phyloP scores from a whole-genome alignment of 1,284 basidiomycete genomes.

The Mycena sp. region DNA sequence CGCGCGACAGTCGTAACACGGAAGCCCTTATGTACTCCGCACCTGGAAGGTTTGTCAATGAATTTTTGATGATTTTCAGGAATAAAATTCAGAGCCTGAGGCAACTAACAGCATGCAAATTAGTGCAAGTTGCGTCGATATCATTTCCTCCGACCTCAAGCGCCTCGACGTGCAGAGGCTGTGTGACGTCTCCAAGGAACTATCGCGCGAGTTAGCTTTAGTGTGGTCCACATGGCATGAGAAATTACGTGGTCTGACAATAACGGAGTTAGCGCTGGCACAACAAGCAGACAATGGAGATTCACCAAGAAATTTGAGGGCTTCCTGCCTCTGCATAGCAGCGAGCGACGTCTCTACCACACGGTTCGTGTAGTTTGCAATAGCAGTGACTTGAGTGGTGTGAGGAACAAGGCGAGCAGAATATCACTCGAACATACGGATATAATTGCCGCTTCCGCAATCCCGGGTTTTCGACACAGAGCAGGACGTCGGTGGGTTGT shows the following conservation, averaged over 20 bases:
- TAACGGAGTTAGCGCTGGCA: too few relatives aligned
- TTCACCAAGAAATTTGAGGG: constrained; percentile 58
- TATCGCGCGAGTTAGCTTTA: constrained; percentile 29
- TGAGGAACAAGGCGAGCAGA: too few relatives aligned
- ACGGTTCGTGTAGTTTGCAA: constrained; percentile 62
- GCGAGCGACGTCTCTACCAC: constrained; percentile 53
- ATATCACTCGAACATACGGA: constrained; percentile 53
- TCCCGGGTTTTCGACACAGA: constrained; percentile 56
- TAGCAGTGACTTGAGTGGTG: not conserved
- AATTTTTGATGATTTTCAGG: too few relatives aligned
- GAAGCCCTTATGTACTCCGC: constrained; percentile 47
- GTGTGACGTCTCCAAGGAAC: constrained; percentile 62
- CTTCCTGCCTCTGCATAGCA: constrained; percentile 55
- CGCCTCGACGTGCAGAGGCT: constrained; percentile 58
- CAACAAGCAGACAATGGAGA: not conserved
- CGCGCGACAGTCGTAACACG: not conserved
- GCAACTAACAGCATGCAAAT: constrained; percentile 56
- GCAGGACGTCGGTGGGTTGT: constrained; percentile 58
- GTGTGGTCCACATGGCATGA: too few relatives aligned
- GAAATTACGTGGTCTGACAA: not conserved
- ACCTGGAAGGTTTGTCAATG: constrained; percentile 32
- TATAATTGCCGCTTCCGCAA: constrained; percentile 51
- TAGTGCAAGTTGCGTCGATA: constrained; percentile 54
- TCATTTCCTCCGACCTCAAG: constrained; percentile 52
- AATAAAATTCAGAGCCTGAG: not conserved